phyloP scores from a whole-genome alignment of 176 grass and related monocot genomes.

The Neostapfia colusana region DNA sequence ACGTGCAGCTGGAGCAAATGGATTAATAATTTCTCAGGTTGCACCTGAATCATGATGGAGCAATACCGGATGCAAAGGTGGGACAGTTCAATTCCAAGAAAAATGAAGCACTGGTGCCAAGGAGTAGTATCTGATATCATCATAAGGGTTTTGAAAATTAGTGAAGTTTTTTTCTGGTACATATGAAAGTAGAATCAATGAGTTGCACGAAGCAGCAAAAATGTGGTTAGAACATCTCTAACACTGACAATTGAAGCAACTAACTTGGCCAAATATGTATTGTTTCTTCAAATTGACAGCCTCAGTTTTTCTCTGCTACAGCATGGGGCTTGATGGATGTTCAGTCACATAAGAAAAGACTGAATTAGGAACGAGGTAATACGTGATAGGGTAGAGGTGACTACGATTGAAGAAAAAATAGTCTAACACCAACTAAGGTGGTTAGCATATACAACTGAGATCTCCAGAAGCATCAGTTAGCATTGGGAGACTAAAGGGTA shows the following conservation, averaged over 20 bases:
- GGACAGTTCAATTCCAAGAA: background rate
- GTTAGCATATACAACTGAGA: no score
- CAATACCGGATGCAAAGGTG: background rate
- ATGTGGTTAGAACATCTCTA: no score
- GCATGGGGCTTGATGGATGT: background rate
- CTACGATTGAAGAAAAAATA: no score
- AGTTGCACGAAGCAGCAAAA: background rate
- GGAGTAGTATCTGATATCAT: background rate
- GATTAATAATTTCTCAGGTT: background rate
- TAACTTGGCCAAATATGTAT: background rate
- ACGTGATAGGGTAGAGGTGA: no score
- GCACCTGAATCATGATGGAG: background rate
- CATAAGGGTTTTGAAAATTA: background rate
- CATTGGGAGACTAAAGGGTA: no score
- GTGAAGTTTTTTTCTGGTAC: background rate
- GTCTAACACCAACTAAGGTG: no score
- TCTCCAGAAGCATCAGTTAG: no score
- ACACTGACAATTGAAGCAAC: conserved; percentile 17
- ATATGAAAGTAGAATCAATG: background rate
- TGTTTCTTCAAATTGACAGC: background rate
- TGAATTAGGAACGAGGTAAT: no score
- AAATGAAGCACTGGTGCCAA: background rate
- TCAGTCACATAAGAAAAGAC: no score
- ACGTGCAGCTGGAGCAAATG: background rate
- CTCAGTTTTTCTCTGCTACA: conserved; percentile 5